A percentile compares a stretch with the other conserved stretches of the same genome.
These are phyloP conservation scores for Camellia lanceoleosa DNA, from an alignment of 148 eudicot species.

Conservation along the genomic window DNA sequence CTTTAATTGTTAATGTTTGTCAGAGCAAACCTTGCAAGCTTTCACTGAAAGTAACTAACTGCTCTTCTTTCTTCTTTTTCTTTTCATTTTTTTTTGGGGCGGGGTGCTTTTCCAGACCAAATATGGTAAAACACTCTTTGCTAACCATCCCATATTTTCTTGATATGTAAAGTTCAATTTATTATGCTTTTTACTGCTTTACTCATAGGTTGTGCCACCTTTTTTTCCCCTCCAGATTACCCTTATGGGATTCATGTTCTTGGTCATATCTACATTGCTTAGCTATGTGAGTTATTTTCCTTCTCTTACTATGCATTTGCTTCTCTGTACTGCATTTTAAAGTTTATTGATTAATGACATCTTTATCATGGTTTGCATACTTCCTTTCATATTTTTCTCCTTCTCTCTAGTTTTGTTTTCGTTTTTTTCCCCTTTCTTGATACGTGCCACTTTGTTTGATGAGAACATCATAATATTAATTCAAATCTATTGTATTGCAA, in stretches of 20 bases:
- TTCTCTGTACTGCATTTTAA: background rate
- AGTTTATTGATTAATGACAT: background rate
- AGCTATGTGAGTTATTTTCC: conserved; percentile 49
- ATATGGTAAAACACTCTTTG: conserved; percentile 47
- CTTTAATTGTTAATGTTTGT: background rate
- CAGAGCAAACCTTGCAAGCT: background rate
- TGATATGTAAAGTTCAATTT: background rate
- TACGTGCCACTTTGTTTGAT: background rate
- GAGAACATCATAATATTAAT: background rate
- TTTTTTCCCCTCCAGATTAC: conserved; percentile 54
- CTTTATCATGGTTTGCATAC: background rate
- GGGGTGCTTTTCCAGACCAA: conserved; percentile 64
- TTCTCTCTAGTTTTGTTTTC: background rate
- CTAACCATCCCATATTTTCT: too few relatives aligned
- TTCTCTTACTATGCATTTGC: background rate
- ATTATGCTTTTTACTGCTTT: background rate
- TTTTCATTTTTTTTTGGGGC: conserved; percentile 7
- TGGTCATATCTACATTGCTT: conserved; percentile 63
- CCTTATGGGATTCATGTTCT: conserved; percentile 73
- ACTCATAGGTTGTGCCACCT: background rate
- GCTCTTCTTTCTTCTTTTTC: conserved; percentile 5
- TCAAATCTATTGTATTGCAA: background rate
- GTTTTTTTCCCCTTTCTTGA: background rate
- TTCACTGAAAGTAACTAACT: conserved; percentile 26
- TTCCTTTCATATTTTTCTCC: background rate